Conservation (phyloP, 1,284 basidiomycete genomes). For the Apiotrichum mycotoxinovorans region DNA sequence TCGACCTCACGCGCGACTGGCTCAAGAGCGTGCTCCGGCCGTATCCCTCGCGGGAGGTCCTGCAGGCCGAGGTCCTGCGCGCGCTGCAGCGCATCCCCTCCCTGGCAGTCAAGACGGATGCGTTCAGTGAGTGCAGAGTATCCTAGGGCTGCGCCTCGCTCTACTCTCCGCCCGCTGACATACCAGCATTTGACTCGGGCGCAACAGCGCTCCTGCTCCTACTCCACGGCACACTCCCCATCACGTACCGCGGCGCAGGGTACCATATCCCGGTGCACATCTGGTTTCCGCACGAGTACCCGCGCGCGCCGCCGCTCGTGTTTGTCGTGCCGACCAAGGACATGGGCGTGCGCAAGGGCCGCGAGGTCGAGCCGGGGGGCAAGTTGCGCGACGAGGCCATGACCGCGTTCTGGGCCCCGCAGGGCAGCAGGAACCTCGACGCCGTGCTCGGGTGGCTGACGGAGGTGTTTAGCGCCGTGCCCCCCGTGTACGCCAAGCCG, state of each 20-base stretch:
- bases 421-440: constrained; percentile 61
- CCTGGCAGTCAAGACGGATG: constrained; percentile 82
- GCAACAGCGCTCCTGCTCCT: constrained; percentile 85
- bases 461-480: constrained; percentile 73
- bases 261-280: constrained; percentile 93
- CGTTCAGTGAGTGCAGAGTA: constrained; percentile 66
- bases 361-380: constrained; percentile 78
- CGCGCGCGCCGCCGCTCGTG: constrained; percentile 73
- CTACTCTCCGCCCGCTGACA: neutral
- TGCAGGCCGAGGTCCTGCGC: constrained; percentile 64
- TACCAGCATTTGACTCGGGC: constrained; percentile 84
- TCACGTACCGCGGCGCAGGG: constrained; percentile 66
- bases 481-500: constrained; percentile 88
- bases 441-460: constrained; percentile 39
- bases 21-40: constrained; percentile 64
- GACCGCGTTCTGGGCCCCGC: constrained; percentile 72
- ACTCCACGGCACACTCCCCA: constrained; percentile 85
- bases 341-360: constrained; percentile 80
- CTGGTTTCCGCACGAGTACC: constrained; percentile 83
- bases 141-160: neutral
- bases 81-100: constrained; percentile 61
- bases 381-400: constrained; percentile 52
- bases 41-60: constrained; percentile 61
- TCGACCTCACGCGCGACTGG: constrained; percentile 61
- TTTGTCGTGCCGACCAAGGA: constrained; percentile 92